Percentiles rank a stretch among this genome's conserved stretches.
Evolutionary conservation across 2,329 filamentous ascomycete species (phyloP).

Genomic region (Aaosphaeria arxii): DNA sequence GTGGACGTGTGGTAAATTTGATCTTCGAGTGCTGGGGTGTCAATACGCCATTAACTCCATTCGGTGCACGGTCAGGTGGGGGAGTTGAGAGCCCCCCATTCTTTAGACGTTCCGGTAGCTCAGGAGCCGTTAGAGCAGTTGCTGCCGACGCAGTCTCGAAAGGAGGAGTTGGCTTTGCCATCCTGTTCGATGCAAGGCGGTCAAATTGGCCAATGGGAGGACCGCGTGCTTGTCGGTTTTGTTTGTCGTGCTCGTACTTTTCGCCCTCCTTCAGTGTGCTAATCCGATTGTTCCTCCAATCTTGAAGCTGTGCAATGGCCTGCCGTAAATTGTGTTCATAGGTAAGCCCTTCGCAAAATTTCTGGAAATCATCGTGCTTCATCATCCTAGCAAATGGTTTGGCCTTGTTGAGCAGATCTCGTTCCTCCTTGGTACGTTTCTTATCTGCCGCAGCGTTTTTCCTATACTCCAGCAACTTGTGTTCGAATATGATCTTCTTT

Average conservation of each 20-base stretch:
- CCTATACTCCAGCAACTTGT: slow-evolving; percentile 87
- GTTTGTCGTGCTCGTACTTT: slow-evolving; percentile 90
- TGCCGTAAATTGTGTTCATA: slow-evolving; percentile 90
- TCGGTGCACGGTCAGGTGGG: slow-evolving; percentile 46
- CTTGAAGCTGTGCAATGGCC: slow-evolving; percentile 86
- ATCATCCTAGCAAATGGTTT: slow-evolving; percentile 97
- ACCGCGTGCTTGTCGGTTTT: slow-evolving; percentile 63
- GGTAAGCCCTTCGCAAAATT: slow-evolving; percentile 77
- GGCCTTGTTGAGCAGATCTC: slow-evolving; percentile 84
- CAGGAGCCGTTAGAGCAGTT: slow-evolving; percentile 72
- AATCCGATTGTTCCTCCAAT: slow-evolving; percentile 85
- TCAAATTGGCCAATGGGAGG: slow-evolving; percentile 79
- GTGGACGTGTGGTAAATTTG: slow-evolving; percentile 54
- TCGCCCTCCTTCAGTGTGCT: slow-evolving; percentile 82
- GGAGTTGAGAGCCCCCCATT: slow-evolving; percentile 41
- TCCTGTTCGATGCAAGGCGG: slow-evolving; percentile 70
- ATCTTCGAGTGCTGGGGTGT: slow-evolving; percentile 41
- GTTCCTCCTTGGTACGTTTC: slow-evolving; percentile 92
- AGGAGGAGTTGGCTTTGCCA: slow-evolving; percentile 61
- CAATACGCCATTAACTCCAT: slow-evolving; percentile 45
- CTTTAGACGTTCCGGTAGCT: slow-evolving; percentile 63
- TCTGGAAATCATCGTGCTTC: slow-evolving; percentile 87
- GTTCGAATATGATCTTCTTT: slow-evolving; percentile 96
- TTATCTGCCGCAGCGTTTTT: slow-evolving; percentile 90
- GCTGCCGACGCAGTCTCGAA: slow-evolving; percentile 71